Conservation (phyloP, 202 grass and related monocot species). For the Panicum virgatum region DNA sequence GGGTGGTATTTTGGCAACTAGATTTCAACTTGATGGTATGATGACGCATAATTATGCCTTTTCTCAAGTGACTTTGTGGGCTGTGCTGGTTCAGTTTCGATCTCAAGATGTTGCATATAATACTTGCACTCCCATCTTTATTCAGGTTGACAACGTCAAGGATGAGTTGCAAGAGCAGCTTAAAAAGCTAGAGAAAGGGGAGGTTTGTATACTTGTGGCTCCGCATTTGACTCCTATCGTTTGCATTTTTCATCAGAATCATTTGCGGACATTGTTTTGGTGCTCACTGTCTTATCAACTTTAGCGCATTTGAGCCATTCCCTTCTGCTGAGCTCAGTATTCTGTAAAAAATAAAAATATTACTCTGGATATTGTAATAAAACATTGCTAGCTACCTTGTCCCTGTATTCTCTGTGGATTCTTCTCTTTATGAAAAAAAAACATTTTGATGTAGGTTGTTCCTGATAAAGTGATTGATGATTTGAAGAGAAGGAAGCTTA, state of each 20-base stretch:
- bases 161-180: slow-evolving; percentile 80
- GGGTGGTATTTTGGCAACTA: too few species aligned
- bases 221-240: background rate
- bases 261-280: background rate
- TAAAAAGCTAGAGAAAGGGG: slow-evolving; percentile 56
- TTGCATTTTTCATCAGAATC: background rate
- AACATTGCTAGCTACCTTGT: background rate
- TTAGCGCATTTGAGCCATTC: background rate
- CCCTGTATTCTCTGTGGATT: background rate
- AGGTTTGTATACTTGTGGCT: slow-evolving; percentile 52
- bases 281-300: background rate
- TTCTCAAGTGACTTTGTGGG: too few species aligned
- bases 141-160: slow-evolving; percentile 65
- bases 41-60: too few species aligned
- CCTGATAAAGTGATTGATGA: slow-evolving; percentile 51
- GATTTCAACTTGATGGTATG: too few species aligned
- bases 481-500: slow-evolving; percentile 87
- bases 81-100: background rate
- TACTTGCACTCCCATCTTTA: slow-evolving; percentile 2
- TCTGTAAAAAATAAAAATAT: background rate
- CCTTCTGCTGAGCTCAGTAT: background rate
- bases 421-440: slow-evolving; percentile 6
- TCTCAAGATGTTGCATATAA: slow-evolving; percentile 1
- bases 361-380: background rate
- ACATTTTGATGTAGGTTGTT: slow-evolving; percentile 52